Base-by-base conservation (phyloP, 306 rosid species). In the Castanea crenata region DNA sequence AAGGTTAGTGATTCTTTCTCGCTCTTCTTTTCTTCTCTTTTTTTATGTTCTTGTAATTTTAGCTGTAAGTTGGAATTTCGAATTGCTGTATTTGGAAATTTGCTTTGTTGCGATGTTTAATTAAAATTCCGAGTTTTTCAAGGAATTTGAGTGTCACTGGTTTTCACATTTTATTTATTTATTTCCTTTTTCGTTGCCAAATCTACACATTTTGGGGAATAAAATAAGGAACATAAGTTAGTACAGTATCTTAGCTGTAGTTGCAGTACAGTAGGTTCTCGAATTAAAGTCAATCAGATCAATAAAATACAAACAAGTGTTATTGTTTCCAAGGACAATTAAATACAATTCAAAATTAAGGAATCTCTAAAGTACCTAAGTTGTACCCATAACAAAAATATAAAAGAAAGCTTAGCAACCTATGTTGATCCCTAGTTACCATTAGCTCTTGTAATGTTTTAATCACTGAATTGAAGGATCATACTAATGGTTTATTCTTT, bases 1-100 rank as follows among this genome's bases (percentile, higher is more conserved):
- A 93, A 89, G 98, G 97, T 93, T 82, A 32, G 46, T 38, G 46
- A 78, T 81, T 1, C 57, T 32, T 29, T 5, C 20, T 7, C 61
- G 41, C 44, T 31, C 49, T 19, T 55, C 57, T 21, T 78, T 55
- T 4, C 35, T 4, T 31, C 23, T 51, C 79, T 74, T 18, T 35
- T 23, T 83, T 81, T 13, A 71, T 75, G 70, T 78, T 52, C 57
- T 75, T 67, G 62, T 57, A 63, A 51, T 83, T 59, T 20, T 5
- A 46, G 19, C 27, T 57, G 14, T 21, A 55, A 35, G 29, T 55
- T 5, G 38, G 16, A 57, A 18, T 51, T 16, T 51, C 12, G 15
- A 67, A 35, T 67, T 31, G 56, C 56, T 69, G 29, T 20, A 15
- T 51, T 21, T 29, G 11, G 46, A 38, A 38, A 38, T 38, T 38